Evolutionary conservation across 805 yeast species (phyloP).

Genomic region (Starmerella roubikii): DNA sequence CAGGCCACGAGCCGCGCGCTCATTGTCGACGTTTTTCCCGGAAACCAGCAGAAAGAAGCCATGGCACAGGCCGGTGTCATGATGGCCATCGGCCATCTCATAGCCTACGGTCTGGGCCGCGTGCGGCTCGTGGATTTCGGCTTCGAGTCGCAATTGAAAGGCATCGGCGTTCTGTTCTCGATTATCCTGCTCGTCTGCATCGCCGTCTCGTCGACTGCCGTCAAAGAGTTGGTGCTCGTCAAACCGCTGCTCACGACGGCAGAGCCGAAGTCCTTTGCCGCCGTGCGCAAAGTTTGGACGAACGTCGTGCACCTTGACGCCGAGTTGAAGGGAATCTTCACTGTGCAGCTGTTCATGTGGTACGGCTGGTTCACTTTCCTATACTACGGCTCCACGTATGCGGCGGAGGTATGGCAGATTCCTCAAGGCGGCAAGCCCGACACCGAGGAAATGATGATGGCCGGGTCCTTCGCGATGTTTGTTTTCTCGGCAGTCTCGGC

Average conservation of each 20-base stretch:
- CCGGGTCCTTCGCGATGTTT: constrained; percentile 26
- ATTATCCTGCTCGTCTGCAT: constrained; percentile 32
- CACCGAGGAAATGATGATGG: constrained; percentile 23
- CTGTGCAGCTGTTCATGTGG: constrained; percentile 53
- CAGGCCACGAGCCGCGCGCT: constrained; percentile 50
- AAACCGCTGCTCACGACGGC: constrained; percentile 26
- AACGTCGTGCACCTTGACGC: constrained; percentile 30
- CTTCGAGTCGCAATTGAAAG: constrained; percentile 41
- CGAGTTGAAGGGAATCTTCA: constrained; percentile 39
- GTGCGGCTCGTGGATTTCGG: constrained; percentile 32
- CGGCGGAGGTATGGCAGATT: constrained; percentile 42
- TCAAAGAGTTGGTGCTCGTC: constrained; percentile 40
- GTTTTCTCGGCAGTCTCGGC: constrained; percentile 27
- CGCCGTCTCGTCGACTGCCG: constrained; percentile 29
- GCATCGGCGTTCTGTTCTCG: constrained; percentile 34
- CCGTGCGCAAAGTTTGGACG: constrained; percentile 3
- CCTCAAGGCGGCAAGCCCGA: constrained; percentile 18
- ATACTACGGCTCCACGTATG: constrained; percentile 52
- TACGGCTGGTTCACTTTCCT: constrained; percentile 54
- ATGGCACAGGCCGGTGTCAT: constrained; percentile 57
- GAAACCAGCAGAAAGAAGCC: constrained; percentile 42
- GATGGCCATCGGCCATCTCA: constrained; percentile 46
- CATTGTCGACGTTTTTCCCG: constrained; percentile 47
- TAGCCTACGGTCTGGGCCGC: constrained; percentile 43
- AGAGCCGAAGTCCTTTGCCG: background rate